Percentiles rank a stretch among this genome's conserved stretches.
Conservation (phyloP, 768 basidiomycete species). For the Russula abietina region DNA sequence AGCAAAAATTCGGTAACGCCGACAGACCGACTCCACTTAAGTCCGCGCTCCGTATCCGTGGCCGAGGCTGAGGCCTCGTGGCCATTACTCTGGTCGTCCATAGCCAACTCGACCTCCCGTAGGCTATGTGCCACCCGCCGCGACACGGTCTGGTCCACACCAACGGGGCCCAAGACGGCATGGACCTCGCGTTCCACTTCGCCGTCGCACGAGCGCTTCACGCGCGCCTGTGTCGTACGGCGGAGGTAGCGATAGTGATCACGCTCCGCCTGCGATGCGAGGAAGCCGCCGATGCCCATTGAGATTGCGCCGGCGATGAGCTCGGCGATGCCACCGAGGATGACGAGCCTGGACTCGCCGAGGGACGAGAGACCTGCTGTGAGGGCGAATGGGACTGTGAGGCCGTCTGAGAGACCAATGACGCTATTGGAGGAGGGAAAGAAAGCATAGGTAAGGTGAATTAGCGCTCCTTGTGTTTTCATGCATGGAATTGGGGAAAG, state of each 20-base stretch:
- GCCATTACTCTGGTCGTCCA: neutral
- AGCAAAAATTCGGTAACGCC: constrained; percentile 91
- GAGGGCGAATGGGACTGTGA: constrained; percentile 89
- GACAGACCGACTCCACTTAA: constrained; percentile 69
- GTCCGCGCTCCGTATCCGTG: constrained; percentile 47
- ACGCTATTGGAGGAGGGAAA: constrained; percentile 46
- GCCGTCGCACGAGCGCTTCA: constrained; percentile 82
- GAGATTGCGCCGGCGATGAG: constrained; percentile 94
- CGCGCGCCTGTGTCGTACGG: constrained; percentile 69
- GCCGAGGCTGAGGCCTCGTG: neutral
- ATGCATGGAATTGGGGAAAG: constrained; percentile 12
- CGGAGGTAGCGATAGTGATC: constrained; percentile 86
- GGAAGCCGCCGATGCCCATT: constrained; percentile 98
- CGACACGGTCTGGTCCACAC: constrained; percentile 79
- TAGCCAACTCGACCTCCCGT: constrained; percentile 54
- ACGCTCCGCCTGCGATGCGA: constrained; percentile 93
- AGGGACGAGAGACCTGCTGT: constrained; percentile 86
- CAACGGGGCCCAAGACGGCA: constrained; percentile 81
- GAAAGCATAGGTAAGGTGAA: no score
- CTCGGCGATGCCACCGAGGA: constrained; percentile 91
- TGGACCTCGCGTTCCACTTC: constrained; percentile 96
- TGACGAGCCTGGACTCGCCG: constrained; percentile 86
- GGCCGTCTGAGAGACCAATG: constrained; percentile 85
- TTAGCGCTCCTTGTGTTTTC: neutral
- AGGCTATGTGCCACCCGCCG: constrained; percentile 72